Evolutionary conservation across 495 filamentous ascomycete species (phyloP).

Genomic region (Penicillium salamii): DNA sequence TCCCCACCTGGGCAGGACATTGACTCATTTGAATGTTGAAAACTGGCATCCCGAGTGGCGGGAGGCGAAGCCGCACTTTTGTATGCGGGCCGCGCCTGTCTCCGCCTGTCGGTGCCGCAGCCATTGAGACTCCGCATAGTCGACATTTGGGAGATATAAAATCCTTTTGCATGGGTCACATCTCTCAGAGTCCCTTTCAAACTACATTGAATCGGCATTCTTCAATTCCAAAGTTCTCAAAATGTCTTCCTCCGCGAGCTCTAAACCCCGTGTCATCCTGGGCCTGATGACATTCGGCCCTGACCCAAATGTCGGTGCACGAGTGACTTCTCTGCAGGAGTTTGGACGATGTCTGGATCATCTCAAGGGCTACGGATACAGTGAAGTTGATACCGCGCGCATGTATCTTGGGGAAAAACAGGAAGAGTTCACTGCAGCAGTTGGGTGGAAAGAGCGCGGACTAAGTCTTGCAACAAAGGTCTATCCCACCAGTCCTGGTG

Average conservation of each 20-base stretch:
- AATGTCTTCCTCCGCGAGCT: slow-evolving; percentile 50
- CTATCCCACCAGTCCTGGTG: slow-evolving; percentile 54
- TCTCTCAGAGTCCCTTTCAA: too few relatives aligned
- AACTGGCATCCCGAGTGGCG: too few relatives aligned
- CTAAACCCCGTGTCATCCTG: slow-evolving; percentile 50
- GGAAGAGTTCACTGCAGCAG: slow-evolving; percentile 71
- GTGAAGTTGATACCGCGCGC: slow-evolving; percentile 74
- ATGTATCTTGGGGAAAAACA: slow-evolving; percentile 67
- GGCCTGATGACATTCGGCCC: slow-evolving; percentile 58
- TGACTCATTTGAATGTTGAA: too few relatives aligned
- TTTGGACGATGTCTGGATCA: slow-evolving; percentile 60
- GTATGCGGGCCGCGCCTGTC: too few relatives aligned
- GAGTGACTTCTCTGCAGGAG: slow-evolving; percentile 62
- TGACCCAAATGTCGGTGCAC: slow-evolving; percentile 51
- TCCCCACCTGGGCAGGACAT: too few relatives aligned
- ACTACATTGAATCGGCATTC: too few relatives aligned
- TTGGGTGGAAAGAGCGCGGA: slow-evolving; percentile 73
- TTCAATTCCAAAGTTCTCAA: too few relatives aligned
- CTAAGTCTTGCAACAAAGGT: slow-evolving; percentile 78
- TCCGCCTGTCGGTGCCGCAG: too few relatives aligned
- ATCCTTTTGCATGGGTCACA: too few relatives aligned
- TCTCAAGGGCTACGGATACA: slow-evolving; percentile 57
- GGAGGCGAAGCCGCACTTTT: too few relatives aligned
- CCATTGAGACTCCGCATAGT: too few relatives aligned
- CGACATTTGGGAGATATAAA: too few relatives aligned